phyloP scores from a whole-genome alignment of 2,329 filamentous ascomycete genomes.

The Myriosclerotinia curreyana region DNA sequence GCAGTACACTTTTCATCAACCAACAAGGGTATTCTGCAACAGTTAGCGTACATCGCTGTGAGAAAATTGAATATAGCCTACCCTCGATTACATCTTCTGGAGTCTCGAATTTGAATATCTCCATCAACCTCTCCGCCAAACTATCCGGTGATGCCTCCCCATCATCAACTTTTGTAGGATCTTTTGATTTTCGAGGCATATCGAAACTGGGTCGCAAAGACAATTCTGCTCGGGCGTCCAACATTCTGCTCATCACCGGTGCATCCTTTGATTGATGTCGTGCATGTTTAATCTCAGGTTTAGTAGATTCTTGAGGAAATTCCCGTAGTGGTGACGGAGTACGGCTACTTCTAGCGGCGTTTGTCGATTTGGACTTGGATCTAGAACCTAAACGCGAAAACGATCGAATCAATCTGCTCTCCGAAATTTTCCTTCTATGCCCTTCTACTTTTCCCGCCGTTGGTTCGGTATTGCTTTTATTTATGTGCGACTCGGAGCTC shows the following conservation, averaged over 20 bases:
- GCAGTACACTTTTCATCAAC: constrained; percentile 83
- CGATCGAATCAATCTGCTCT: constrained; percentile 63
- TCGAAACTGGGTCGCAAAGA: constrained; percentile 57
- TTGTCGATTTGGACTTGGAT: constrained; percentile 42
- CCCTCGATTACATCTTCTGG: constrained; percentile 81
- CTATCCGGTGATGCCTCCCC: constrained; percentile 50
- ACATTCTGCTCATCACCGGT: constrained; percentile 74
- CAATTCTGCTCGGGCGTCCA: constrained; percentile 67
- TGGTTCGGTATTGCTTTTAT: constrained; percentile 39
- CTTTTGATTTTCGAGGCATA: constrained; percentile 40
- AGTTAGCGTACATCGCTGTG: constrained; percentile 26
- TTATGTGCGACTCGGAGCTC: constrained; percentile 29
- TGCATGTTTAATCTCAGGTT: constrained; percentile 37
- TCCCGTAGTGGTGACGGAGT: constrained; percentile 27
- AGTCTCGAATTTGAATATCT: constrained; percentile 80
- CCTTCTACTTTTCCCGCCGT: constrained; percentile 40
- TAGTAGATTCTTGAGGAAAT: constrained; percentile 38
- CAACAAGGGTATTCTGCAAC: constrained; percentile 82
- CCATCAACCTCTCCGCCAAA: constrained; percentile 69
- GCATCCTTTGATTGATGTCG: constrained; percentile 50
- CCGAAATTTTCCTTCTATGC: constrained; percentile 60
- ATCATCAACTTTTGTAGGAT: constrained; percentile 25
- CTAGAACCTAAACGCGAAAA: constrained; percentile 53
- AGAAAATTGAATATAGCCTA: constrained; percentile 38
- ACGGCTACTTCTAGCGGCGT: constrained; percentile 30